phyloP scores from a whole-genome alignment of 345 rosid genomes.

The Dimocarpus longan region DNA sequence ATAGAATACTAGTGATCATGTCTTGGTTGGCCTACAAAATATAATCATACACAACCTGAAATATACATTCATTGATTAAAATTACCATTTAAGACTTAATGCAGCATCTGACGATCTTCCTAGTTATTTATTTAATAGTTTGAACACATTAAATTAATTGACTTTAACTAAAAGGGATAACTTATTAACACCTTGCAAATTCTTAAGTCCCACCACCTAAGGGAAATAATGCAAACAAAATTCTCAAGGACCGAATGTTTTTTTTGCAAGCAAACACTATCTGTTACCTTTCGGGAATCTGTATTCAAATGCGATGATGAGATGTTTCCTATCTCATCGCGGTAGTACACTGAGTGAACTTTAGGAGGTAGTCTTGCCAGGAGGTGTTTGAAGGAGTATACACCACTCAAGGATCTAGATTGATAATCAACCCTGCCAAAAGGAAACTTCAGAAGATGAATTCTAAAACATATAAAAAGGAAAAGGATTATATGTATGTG shows the following conservation, averaged over 20 bases:
- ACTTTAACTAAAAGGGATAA: background rate
- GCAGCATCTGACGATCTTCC: background rate
- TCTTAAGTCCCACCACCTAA: background rate
- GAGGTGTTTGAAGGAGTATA: slow-evolving; percentile 79
- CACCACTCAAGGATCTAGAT: slow-evolving; percentile 58
- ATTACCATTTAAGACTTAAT: background rate
- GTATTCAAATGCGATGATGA: slow-evolving; percentile 84
- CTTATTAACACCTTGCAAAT: background rate
- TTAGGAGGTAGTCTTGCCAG: slow-evolving; percentile 87
- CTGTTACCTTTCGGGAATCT: slow-evolving; percentile 56
- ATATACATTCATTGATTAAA: background rate
- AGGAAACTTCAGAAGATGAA: slow-evolving; percentile 24
- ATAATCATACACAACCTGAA: background rate
- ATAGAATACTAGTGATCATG: background rate
- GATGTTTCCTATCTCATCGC: slow-evolving; percentile 94
- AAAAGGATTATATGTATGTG: background rate
- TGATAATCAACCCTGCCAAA: slow-evolving; percentile 96
- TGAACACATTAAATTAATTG: background rate
- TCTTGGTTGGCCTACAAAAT: background rate
- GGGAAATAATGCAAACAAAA: background rate
- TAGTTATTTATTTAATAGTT: background rate
- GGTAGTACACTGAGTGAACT: slow-evolving; percentile 93
- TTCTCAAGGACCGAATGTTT: background rate
- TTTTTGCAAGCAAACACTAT: background rate
- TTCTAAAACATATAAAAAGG: background rate